These are phyloP conservation scores for Trichoderma lentiforme DNA, from an alignment of 2,329 filamentous ascomycete genomes.

Conservation along the genomic window DNA sequence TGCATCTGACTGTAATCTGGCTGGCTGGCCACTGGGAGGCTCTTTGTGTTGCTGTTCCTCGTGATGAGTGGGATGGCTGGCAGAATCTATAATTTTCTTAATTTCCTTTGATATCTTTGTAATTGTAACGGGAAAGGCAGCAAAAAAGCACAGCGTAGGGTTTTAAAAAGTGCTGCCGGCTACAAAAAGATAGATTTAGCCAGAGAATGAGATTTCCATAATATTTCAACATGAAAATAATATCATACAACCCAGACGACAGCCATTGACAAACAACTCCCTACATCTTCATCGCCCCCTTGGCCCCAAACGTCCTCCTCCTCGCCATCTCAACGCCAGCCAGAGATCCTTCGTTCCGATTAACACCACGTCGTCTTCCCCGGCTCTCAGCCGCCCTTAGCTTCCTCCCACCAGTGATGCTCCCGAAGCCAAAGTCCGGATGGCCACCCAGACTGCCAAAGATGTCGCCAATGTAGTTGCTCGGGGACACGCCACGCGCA, in stretches of 20 bases:
- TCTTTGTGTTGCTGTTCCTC: slow-evolving; percentile 30
- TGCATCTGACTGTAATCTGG: slow-evolving; percentile 37
- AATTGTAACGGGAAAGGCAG: background rate
- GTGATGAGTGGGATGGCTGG: slow-evolving; percentile 33
- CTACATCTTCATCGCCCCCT: slow-evolving; percentile 24
- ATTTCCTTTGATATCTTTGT: background rate
- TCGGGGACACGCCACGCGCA: slow-evolving; percentile 51
- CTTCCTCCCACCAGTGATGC: slow-evolving; percentile 37
- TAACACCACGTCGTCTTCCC: background rate
- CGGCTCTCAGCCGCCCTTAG: slow-evolving; percentile 25
- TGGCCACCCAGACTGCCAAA: slow-evolving; percentile 64
- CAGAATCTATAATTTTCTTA: slow-evolving; percentile 14
- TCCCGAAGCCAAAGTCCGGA: slow-evolving; percentile 62
- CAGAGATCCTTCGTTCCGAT: slow-evolving; percentile 9
- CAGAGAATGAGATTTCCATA: background rate
- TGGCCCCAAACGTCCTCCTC: slow-evolving; percentile 26
- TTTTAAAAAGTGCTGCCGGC: background rate
- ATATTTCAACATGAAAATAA: background rate
- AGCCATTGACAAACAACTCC: no score
- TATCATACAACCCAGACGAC: background rate
- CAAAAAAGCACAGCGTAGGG: background rate
- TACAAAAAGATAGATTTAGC: background rate
- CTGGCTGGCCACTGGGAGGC: slow-evolving; percentile 33
- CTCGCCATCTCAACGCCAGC: slow-evolving; percentile 30
- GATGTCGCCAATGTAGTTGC: slow-evolving; percentile 69